phyloP scores from a whole-genome alignment of 148 eudicot species.

The Talinum fruticosum region DNA sequence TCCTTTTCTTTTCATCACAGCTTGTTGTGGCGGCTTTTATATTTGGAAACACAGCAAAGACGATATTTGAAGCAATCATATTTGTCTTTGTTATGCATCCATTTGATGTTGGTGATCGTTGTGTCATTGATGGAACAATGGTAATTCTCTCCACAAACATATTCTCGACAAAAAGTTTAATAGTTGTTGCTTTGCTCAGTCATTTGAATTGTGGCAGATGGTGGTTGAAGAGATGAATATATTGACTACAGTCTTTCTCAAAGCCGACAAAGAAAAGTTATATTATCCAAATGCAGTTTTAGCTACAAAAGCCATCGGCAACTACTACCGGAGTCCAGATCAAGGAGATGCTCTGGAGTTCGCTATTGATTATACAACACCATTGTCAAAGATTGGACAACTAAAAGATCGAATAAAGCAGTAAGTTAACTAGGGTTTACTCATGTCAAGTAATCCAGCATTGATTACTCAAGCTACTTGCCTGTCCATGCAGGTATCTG shows the following conservation, averaged over 20 bases:
- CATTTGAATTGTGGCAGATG: conserved; percentile 40
- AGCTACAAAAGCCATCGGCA: conserved; percentile 61
- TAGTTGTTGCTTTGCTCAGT: background rate
- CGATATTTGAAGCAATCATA: conserved; percentile 68
- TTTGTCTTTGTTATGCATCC: conserved; percentile 87
- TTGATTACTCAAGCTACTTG: background rate
- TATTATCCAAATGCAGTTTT: conserved; percentile 69
- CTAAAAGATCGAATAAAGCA: conserved; percentile 51
- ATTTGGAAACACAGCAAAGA: conserved; percentile 78
- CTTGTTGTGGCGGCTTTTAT: conserved; percentile 68
- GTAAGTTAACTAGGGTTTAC: conserved; percentile 35
- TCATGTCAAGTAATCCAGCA: background rate
- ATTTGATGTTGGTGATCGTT: conserved; percentile 77
- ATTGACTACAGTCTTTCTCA: conserved; percentile 58
- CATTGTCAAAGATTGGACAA: conserved; percentile 48
- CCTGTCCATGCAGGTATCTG: conserved; percentile 28
- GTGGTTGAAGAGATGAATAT: conserved; percentile 80
- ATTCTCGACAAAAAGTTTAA: background rate
- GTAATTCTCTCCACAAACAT: conserved; percentile 30
- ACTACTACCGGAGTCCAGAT: conserved; percentile 71
- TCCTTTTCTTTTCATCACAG: conserved; percentile 66
- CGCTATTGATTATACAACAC: conserved; percentile 56
- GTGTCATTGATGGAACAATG: conserved; percentile 57
- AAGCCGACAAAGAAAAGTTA: conserved; percentile 54
- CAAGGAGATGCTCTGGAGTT: conserved; percentile 62